These are phyloP conservation scores for Solanum sejunctum DNA, from an alignment of 257 asterid species.

Conservation along the genomic window DNA sequence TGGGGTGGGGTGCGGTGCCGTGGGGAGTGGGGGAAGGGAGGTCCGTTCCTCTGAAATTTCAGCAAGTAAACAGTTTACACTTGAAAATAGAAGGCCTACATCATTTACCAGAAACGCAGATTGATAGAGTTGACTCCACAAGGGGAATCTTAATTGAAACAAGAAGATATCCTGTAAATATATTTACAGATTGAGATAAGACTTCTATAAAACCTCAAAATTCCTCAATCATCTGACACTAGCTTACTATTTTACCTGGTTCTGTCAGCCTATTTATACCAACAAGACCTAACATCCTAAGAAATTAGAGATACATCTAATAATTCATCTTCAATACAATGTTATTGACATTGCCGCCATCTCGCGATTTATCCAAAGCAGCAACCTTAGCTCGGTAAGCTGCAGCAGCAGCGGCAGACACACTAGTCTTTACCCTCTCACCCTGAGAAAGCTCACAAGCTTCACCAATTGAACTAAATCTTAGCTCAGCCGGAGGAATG, in stretches of 20 bases:
- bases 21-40: accelerated
- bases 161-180: conserved; percentile 22
- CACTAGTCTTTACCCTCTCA: conserved; percentile 23
- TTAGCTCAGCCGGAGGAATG: conserved; percentile 62
- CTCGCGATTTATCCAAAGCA: conserved; percentile 22
- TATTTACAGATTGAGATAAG: conserved; percentile 33
- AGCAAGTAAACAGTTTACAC: background rate
- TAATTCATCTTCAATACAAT: conserved; percentile 32
- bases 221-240: conserved; percentile 16
- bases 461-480: conserved; percentile 35
- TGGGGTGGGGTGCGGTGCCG: accelerated
- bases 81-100: background rate
- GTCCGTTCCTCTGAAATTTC: background rate
- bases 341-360: conserved; percentile 11
- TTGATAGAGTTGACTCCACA: background rate
- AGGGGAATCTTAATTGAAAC: background rate
- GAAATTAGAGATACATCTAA: background rate
- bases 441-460: conserved; percentile 42
- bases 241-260: conserved; percentile 13
- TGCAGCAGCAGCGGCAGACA: conserved; percentile 30
- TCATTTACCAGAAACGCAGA: background rate
- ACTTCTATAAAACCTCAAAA: conserved; percentile 16
- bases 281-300: conserved; percentile 10
- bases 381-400: conserved; percentile 43
- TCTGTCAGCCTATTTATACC: conserved; percentile 23